Conservation (phyloP, 768 basidiomycete genomes). For the Tricholoma flavovirens region DNA sequence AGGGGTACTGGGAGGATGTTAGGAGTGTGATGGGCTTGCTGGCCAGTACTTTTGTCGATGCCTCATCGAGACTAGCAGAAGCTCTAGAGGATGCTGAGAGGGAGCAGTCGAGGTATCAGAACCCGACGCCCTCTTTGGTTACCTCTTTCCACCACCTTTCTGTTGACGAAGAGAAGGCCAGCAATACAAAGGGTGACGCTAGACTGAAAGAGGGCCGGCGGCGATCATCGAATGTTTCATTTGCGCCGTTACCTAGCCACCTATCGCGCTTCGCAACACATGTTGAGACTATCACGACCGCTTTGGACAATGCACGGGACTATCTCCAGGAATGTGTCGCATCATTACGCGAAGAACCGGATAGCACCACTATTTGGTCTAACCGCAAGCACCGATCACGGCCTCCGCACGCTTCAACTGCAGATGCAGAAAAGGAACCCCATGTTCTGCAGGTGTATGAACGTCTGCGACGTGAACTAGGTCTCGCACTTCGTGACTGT, state of each 20-base stretch:
- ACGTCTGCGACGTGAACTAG: constrained; percentile 67
- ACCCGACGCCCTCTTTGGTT: constrained; percentile 33
- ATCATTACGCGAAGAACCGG: constrained; percentile 41
- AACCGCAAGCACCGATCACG: constrained; percentile 14
- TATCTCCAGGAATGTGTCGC: constrained; percentile 60
- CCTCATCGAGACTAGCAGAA: constrained; percentile 53
- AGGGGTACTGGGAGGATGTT: constrained; percentile 82
- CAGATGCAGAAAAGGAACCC: constrained; percentile 27
- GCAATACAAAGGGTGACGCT: constrained; percentile 7
- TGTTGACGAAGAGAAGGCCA: constrained; percentile 1
- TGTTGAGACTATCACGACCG: constrained; percentile 61
- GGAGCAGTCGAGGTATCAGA: constrained; percentile 44
- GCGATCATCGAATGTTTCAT: constrained; percentile 31
- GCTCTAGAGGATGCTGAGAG: constrained; percentile 59
- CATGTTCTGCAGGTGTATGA: constrained; percentile 70
- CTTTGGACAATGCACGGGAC: constrained; percentile 66
- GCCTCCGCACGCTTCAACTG: constrained; percentile 6
- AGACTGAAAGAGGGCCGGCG: not conserved
- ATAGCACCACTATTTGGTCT: constrained; percentile 13
- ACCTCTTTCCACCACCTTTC: constrained; percentile 3
- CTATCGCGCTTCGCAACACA: constrained; percentile 68
- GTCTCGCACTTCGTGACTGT: constrained; percentile 73
- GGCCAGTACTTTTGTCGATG: constrained; percentile 61
- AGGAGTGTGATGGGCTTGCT: constrained; percentile 67
- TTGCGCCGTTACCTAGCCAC: constrained; percentile 71